Base-by-base conservation (phyloP, 257 asterid genomes). In the Solanum appendiculatum region DNA sequence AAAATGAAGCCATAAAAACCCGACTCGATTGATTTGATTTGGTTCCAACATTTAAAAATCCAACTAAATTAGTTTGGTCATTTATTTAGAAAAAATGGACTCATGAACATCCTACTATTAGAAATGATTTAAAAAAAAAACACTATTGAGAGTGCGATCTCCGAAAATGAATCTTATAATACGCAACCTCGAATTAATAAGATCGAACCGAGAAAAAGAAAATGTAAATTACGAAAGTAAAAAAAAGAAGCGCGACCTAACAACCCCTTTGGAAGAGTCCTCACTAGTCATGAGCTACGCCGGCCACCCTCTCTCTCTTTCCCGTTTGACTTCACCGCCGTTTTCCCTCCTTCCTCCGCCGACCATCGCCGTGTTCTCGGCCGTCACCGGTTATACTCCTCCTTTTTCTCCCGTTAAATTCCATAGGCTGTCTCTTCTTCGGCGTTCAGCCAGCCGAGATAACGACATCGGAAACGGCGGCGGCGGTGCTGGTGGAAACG, bases 271-370 rank as follows among this genome's bases (percentile, higher is more conserved):
- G 27, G 23, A 21, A 9, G 58, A 75, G 29, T 40, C 13, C 80
- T 34, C 37, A 15, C 66, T 69, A 69, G 87, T 86, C 83, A 95
- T 95, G 98, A 91, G 90, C 89, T 86, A 87, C 93, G 88, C 92
- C 85, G 84, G 92, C 95, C 87, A 81, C 89, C 75, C 80, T 29
- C 85, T 86, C 88, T 83, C 42, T 54, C 85, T 42, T 37, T 21
- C 23, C 87, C 70, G 82, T 81, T 70, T 36, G 6, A 86, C 70
- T 37, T 86, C 86, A 16, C 90, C 87, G 6, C 89, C 86, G 13
- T 90, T 88, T 13, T 77, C 86, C 29, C 91, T 74, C 37, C 86
- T 86, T 48, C 60, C 85, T 72, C 89, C 82, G 86, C 77, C 74
- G 77, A 85, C 58, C 81, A 78, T 85, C 54, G 87, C 86, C 83